Base-by-base conservation (phyloP, 768 basidiomycete species). In the Xanthoconium purpureum region DNA sequence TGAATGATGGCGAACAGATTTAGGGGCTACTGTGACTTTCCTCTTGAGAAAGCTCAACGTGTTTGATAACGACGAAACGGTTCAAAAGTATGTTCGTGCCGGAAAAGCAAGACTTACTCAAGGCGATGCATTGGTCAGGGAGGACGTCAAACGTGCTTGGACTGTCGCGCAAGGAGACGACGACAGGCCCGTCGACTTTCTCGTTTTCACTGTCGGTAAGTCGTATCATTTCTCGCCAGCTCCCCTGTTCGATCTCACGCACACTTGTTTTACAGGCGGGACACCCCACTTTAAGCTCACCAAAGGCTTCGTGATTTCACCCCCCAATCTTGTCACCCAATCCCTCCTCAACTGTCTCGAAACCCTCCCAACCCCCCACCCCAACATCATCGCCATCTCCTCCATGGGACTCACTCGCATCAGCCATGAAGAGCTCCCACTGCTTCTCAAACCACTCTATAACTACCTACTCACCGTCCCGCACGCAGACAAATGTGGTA, bases 171-270 rank as follows among this genome's bases (percentile, higher is more conserved):
- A 63, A 51, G 70, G 66, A 2, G 67, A 64, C 12, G 47, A 63
- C 17, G 39, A 63, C 24, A 69, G 63, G 17, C 66, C 71, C 3
- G 75, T 87, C 50, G 84, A 87, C 57, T 60, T 80, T 29, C 71
- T 88, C 18, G 59, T 89, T 11, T 88, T 83, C 71, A 80, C 85
- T 6, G 76, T 89, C 55, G 88, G 86, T 80, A 60, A 47, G 80
- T 73, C 14, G 12, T 10, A 38, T 29, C 8, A 11, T 42, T 46
- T 28, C 12, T 6, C 30, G n/a, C 18, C n/a, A 11, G 12, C 9
- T 20, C 30, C 9, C 40, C 13, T 18, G 45, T 20, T 45, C 0
- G 17, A 43, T 45, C 54, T 59, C 18, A 63, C 46, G 12, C 13
- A 3, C 11, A 30, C 18, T 17, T n/a, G 20, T 6, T 15, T 12